A percentile compares a stretch with the other conserved stretches of the same genome.
Evolutionary conservation across 805 yeast genomes (phyloP).

Genomic region (Wickerhamomyces bisporus): DNA sequence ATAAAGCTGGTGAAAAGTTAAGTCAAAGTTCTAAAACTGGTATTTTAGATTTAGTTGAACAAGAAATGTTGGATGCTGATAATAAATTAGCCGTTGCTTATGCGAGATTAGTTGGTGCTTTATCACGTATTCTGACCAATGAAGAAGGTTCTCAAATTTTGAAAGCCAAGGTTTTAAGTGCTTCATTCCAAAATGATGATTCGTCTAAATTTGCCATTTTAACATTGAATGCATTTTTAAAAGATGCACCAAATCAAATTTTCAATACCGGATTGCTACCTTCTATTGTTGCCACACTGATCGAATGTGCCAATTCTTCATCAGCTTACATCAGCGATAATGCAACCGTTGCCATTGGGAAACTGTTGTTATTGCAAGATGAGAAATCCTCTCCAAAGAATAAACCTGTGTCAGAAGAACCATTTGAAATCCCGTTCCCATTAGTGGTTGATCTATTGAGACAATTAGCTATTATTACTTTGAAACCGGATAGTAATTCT

Average conservation of each 20-base stretch:
- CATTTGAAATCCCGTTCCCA: slow-evolving; percentile 39
- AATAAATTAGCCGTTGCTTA: slow-evolving; percentile 69
- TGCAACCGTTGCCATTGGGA: slow-evolving; percentile 77
- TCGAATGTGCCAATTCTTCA: slow-evolving; percentile 36
- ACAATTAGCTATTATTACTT: slow-evolving; percentile 44
- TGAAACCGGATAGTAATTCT: slow-evolving; percentile 56
- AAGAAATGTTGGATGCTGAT: slow-evolving; percentile 50
- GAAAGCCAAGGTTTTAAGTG: slow-evolving; percentile 50
- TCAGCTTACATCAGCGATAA: slow-evolving; percentile 62
- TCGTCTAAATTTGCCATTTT: slow-evolving; percentile 60
- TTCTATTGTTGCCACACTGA: slow-evolving; percentile 45
- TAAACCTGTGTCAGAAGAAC: slow-evolving; percentile 20
- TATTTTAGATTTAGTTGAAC: slow-evolving; percentile 69
- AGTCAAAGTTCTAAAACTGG: slow-evolving; percentile 65
- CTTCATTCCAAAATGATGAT: slow-evolving; percentile 35
- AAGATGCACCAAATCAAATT: slow-evolving; percentile 66
- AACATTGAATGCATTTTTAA: slow-evolving; percentile 74
- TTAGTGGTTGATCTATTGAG: slow-evolving; percentile 37
- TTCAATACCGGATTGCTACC: slow-evolving; percentile 45
- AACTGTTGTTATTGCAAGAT: slow-evolving; percentile 53
- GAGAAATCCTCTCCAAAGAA: slow-evolving; percentile 34
- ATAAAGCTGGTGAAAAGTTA: slow-evolving; percentile 69
- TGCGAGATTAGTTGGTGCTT: slow-evolving; percentile 73
- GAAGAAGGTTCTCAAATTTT: slow-evolving; percentile 63
- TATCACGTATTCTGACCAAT: slow-evolving; percentile 57